These are phyloP conservation scores for Podaxis rugospora DNA, from an alignment of 768 basidiomycete species.

Conservation along the genomic window DNA sequence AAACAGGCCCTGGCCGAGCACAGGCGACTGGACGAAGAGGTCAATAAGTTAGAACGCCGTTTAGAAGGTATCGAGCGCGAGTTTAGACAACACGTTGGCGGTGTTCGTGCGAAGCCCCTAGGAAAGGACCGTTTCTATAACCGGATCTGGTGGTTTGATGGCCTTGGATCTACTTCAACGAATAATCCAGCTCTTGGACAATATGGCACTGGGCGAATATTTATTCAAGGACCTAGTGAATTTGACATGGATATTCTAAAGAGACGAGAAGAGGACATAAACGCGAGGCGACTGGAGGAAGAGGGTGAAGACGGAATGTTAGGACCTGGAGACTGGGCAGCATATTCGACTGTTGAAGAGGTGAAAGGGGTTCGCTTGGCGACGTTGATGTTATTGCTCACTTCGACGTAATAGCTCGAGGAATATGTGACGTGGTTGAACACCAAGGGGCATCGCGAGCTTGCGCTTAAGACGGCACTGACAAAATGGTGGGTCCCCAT, in stretches of 20 bases:
- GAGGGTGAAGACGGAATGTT: constrained; percentile 78
- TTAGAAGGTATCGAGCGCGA: constrained; percentile 90
- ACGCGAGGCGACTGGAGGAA: constrained; percentile 62
- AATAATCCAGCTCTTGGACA: constrained; percentile 40
- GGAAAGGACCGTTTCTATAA: constrained; percentile 94
- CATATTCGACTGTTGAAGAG: constrained; percentile 83
- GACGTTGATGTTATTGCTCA: constrained; percentile 10
- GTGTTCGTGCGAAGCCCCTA: constrained; percentile 81
- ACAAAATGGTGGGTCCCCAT: constrained; percentile 85
- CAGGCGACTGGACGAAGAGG: constrained; percentile 83
- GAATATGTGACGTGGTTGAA: constrained; percentile 88
- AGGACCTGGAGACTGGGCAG: constrained; percentile 82
- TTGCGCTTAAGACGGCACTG: constrained; percentile 70
- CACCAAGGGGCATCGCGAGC: constrained; percentile 85
- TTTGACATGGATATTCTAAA: constrained; percentile 72
- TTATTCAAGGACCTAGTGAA: constrained; percentile 88
- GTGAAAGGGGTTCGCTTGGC: constrained; percentile 37
- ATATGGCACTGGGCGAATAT: constrained; percentile 87
- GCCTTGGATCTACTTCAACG: constrained; percentile 81
- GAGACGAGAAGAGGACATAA: constrained; percentile 57
- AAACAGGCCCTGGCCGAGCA: constrained; percentile 83
- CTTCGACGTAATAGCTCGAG: constrained; percentile 53
- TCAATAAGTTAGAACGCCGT: constrained; percentile 73
- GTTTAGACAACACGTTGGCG: constrained; percentile 84
- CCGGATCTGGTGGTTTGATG: constrained; percentile 98